These are phyloP conservation scores for Metschnikowia peoriensis DNA, from an alignment of 805 yeast genomes.

Conservation along the genomic window DNA sequence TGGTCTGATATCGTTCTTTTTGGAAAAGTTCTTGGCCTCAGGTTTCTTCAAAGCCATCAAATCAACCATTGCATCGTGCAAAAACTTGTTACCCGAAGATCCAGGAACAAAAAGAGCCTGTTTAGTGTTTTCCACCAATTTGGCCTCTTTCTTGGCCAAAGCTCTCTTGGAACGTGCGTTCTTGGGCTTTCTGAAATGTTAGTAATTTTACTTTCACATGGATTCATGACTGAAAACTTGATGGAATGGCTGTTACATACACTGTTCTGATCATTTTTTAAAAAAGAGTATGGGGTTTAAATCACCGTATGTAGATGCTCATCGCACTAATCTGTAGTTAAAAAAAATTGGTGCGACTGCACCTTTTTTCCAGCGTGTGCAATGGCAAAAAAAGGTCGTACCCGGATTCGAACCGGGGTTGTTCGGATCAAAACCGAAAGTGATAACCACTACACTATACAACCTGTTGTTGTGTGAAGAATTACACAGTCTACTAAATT, in stretches of 20 bases:
- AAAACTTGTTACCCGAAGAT: conserved; percentile 66
- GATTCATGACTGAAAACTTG: too few species aligned
- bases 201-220: conserved; percentile 12
- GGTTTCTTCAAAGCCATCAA: conserved; percentile 90
- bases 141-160: conserved; percentile 81
- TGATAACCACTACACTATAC: conserved; percentile 80
- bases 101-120: conserved; percentile 92
- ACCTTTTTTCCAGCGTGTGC: conserved; percentile 5
- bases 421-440: conserved; percentile 78
- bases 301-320: conserved; percentile 12
- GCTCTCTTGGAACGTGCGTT: conserved; percentile 96
- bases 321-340: conserved; percentile 12
- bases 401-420: conserved; percentile 87
- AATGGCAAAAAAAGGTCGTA: conserved; percentile 50
- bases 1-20: conserved; percentile 87
- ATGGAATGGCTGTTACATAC: conserved; percentile 23
- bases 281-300: background rate
- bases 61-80: conserved; percentile 89
- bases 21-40: conserved; percentile 76
- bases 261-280: conserved; percentile 37
- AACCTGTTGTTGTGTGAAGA: conserved; percentile 21
- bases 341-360: conserved; percentile 4
- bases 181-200: conserved; percentile 68
- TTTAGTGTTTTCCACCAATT: conserved; percentile 85
- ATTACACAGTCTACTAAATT: background rate